These are phyloP conservation scores for Hypoxylon sp. DNA, from an alignment of 2,329 filamentous ascomycete genomes.

Conservation along the genomic window DNA sequence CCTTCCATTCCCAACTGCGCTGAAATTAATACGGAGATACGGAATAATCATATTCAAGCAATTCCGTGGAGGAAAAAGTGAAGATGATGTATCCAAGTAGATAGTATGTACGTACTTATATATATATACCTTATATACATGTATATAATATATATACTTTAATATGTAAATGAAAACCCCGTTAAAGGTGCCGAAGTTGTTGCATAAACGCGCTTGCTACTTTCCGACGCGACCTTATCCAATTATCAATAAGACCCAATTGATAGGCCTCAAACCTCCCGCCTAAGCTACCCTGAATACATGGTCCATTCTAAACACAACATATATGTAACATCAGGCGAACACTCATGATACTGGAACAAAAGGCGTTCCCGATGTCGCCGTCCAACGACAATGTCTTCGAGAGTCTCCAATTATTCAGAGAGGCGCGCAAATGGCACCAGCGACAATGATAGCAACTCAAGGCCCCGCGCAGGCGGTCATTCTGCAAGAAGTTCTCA, in stretches of 20 bases:
- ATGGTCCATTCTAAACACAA: conserved; percentile 14
- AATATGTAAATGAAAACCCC: not conserved
- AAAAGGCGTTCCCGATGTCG: conserved; percentile 49
- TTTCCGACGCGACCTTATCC: conserved; percentile 37
- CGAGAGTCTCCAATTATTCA: conserved; percentile 58
- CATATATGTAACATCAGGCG: conserved; percentile 5
- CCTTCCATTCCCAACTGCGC: too few relatives aligned
- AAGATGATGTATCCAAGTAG: too few relatives aligned
- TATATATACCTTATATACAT: too few relatives aligned
- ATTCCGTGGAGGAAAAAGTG: too few relatives aligned
- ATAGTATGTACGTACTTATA: too few relatives aligned
- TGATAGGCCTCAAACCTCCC: conserved; percentile 14
- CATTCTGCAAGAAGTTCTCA: conserved; percentile 42
- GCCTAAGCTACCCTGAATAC: conserved; percentile 12
- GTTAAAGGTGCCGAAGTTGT: not conserved
- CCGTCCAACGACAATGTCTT: conserved; percentile 53
- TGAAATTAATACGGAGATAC: too few relatives aligned
- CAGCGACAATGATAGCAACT: conserved; percentile 53
- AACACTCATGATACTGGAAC: conserved; percentile 37
- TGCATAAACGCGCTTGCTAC: conserved; percentile 33
- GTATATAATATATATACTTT: not conserved
- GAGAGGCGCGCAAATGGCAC: conserved; percentile 62
- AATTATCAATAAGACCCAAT: conserved; percentile 38
- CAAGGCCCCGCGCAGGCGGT: conserved; percentile 48
- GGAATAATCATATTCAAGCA: too few relatives aligned